Evolutionary conservation across 257 asterid genomes (phyloP).

Genomic region (Solanum sitiens): DNA sequence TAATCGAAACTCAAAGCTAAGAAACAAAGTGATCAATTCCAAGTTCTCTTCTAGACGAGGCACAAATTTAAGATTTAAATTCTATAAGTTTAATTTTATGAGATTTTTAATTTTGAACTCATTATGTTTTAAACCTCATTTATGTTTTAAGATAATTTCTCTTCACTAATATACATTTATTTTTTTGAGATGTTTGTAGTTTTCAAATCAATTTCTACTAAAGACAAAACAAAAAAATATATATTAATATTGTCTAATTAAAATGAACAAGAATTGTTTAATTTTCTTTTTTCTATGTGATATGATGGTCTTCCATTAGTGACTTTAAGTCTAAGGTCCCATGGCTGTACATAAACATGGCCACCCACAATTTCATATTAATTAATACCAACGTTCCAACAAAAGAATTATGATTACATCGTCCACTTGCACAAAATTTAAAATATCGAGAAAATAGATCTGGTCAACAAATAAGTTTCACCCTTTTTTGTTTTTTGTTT

Average conservation of each 20-base stretch:
- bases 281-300: neutral
- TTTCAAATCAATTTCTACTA: neutral
- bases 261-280: neutral
- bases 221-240: neutral
- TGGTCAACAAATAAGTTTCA: neutral
- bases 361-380: neutral
- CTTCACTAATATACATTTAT: neutral
- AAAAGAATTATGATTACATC: neutral
- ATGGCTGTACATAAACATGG: neutral
- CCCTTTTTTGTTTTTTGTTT: fast-evolving
- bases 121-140: neutral
- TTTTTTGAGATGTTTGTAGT: neutral
- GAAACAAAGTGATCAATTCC: neutral
- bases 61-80: too few relatives aligned
- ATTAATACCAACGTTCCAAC: neutral
- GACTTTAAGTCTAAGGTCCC: neutral
- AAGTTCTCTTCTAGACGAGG: neutral
- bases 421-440: neutral
- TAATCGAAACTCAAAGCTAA: neutral
- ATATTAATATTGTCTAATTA: neutral
- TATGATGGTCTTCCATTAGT: neutral
- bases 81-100: neutral
- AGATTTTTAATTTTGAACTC: too few relatives aligned
- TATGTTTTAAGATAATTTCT: neutral
- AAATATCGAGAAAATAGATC: neutral